Evolutionary conservation across 2,329 filamentous ascomycete genomes (phyloP).

Genomic region (Exophiala sp.): DNA sequence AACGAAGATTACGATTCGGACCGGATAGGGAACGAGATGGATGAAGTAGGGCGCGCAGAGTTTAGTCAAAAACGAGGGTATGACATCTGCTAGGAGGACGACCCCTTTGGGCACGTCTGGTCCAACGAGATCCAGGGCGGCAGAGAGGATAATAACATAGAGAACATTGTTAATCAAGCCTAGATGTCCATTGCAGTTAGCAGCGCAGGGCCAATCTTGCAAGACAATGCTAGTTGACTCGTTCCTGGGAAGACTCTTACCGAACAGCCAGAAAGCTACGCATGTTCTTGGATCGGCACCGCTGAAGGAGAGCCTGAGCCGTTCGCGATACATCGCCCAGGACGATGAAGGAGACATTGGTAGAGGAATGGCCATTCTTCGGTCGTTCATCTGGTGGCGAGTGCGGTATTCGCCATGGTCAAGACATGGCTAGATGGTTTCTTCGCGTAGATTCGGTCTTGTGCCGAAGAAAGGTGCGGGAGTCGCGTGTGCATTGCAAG

Average conservation of each 20-base stretch:
- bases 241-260: conserved; percentile 49
- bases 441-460: no score
- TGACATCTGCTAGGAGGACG: conserved; percentile 87
- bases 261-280: conserved; percentile 88
- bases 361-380: conserved; percentile 45
- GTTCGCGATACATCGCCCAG: conserved; percentile 69
- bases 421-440: no score
- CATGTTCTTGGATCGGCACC: conserved; percentile 69
- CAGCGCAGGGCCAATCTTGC: not conserved
- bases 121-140: conserved; percentile 91
- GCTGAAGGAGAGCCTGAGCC: conserved; percentile 60
- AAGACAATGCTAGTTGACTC: not conserved
- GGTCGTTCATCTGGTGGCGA: no score
- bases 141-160: conserved; percentile 94
- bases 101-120: conserved; percentile 81
- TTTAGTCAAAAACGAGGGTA: conserved; percentile 86
- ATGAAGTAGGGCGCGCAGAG: conserved; percentile 91
- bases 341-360: conserved; percentile 61
- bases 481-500: no score
- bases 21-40: conserved; percentile 74
- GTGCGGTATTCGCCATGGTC: conserved; percentile 30
- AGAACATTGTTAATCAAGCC: conserved; percentile 95
- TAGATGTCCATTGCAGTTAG: conserved; percentile 35
- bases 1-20: conserved; percentile 72
- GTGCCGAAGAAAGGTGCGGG: no score